phyloP scores from a whole-genome alignment of 352 stramenopile genomes.

The Pythium guiyangense region DNA sequence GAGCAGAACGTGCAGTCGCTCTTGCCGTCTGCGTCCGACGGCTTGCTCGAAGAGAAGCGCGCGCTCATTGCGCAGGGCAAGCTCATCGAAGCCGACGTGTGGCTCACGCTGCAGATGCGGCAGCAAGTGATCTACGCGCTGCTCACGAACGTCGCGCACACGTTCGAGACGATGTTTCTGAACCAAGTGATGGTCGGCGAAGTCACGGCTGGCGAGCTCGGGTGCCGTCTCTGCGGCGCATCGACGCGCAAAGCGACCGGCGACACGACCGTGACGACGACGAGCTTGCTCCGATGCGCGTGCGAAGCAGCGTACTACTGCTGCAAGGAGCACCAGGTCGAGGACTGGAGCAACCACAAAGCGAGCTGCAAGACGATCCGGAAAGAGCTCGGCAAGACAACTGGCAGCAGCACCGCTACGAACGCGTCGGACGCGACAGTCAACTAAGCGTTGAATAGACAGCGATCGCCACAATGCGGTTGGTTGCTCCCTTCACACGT shows the following conservation, averaged over 20 bases:
- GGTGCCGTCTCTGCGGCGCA: conserved; percentile 64
- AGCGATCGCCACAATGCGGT: too few relatives aligned
- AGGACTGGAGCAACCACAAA: conserved; percentile 83
- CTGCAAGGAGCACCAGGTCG: conserved; percentile 77
- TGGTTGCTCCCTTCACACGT: too few relatives aligned
- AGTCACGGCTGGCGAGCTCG: conserved; percentile 50
- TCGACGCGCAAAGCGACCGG: conserved; percentile 23
- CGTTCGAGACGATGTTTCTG: conserved; percentile 83
- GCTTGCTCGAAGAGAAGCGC: conserved; percentile 56
- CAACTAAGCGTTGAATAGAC: too few relatives aligned
- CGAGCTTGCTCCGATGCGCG: conserved; percentile 52
- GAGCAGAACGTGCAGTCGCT: conserved; percentile 79
- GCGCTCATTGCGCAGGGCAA: conserved; percentile 62
- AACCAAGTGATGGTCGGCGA: conserved; percentile 65
- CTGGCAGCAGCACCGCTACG: too few relatives aligned
- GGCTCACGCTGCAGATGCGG: conserved; percentile 82
- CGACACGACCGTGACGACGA: background rate
- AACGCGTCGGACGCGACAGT: too few relatives aligned
- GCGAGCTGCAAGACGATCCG: conserved; percentile 69
- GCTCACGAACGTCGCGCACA: conserved; percentile 78
- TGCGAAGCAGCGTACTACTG: conserved; percentile 81
- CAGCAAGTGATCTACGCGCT: conserved; percentile 78
- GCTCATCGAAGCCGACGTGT: conserved; percentile 82
- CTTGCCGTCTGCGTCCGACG: conserved; percentile 52
- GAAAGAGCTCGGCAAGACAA: conserved; percentile 14